Base-by-base conservation (phyloP, 2,329 filamentous ascomycete genomes). In the Periconia digitata region DNA sequence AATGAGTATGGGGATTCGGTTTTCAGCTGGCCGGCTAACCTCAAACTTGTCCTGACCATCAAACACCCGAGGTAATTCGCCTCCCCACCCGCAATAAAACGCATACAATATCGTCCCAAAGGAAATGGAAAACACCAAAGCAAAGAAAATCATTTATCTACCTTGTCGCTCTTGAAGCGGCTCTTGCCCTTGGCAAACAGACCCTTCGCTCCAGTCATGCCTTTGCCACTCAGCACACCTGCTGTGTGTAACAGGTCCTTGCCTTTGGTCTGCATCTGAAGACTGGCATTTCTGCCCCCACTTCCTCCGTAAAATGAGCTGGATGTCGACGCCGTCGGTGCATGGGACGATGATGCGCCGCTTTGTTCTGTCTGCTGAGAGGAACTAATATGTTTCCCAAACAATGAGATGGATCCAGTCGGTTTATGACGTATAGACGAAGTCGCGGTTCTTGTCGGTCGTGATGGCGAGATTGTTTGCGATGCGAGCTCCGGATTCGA, bases 241-340 rank as follows among this genome's bases (percentile, higher is more conserved):
- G 92, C 92, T 18, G 87, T 86, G 56, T 94, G 89, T 66, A 96
- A 80, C 22, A 96, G 76, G 62, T 95, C 91, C 75, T 96, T 96
- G 69, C 92, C 86, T 76, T 92, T 92, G 34, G 85, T 82, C 59
- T 90, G 87, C 68, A 92, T 83, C 47, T 70, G 63, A 44, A 64
- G 56, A 46, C 54, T 62, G 20, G 48, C 51, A 50, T 45, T 63
- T 47, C 47, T 58, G 46, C 49, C 64, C 60, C 42, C 56, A 24
- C 20, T 13, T 54, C 39, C 59, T 50, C 32, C 58, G 55, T 59
- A 57, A 7, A 56, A 47, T 22, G 57, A 43, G 7, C 51, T 49
- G 22, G 63, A 61, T 16, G 46, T 61, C 34, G 57, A 53, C 20
- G 50, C 58, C 7, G 53, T 58, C 21, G 69, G 63, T 12, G 64